Evolutionary conservation across 345 rosid species (phyloP).

Genomic region (Mercurialis annua): DNA sequence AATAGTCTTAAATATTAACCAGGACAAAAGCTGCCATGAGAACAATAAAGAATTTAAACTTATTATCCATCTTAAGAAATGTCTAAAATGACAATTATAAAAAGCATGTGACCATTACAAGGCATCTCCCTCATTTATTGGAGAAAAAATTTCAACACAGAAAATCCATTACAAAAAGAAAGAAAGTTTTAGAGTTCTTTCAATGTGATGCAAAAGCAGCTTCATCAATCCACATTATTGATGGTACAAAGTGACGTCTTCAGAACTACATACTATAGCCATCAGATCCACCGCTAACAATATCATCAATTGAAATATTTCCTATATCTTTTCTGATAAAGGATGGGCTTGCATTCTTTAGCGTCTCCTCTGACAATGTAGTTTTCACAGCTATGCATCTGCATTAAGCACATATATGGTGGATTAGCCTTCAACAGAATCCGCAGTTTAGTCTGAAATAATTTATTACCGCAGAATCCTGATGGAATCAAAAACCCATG

Average conservation of each 20-base stretch:
- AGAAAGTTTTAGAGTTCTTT: slow-evolving; percentile 15
- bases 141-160: slow-evolving; percentile 26
- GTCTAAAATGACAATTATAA: slow-evolving; percentile 12
- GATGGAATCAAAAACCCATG: slow-evolving; percentile 6
- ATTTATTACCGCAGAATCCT: neutral
- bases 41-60: slow-evolving; percentile 18
- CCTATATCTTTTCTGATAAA: slow-evolving; percentile 72
- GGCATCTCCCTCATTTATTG: slow-evolving; percentile 8
- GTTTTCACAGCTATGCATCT: slow-evolving; percentile 95
- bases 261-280: slow-evolving; percentile 70
- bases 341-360: slow-evolving; percentile 65
- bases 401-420: slow-evolving; percentile 30
- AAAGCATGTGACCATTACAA: slow-evolving; percentile 8
- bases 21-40: slow-evolving; percentile 14
- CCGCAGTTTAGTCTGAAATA: slow-evolving; percentile 5
- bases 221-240: slow-evolving; percentile 35
- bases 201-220: slow-evolving; percentile 16
- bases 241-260: slow-evolving; percentile 37
- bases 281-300: slow-evolving; percentile 80
- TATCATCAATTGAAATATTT: slow-evolving; percentile 68
- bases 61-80: slow-evolving; percentile 12
- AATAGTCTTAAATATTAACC: slow-evolving; percentile 9
- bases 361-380: slow-evolving; percentile 61
- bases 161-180: slow-evolving; percentile 28
- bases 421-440: neutral